A percentile compares a stretch with the other conserved stretches of the same genome.
phyloP scores from a whole-genome alignment of 768 basidiomycete species.

The Mycena pura region DNA sequence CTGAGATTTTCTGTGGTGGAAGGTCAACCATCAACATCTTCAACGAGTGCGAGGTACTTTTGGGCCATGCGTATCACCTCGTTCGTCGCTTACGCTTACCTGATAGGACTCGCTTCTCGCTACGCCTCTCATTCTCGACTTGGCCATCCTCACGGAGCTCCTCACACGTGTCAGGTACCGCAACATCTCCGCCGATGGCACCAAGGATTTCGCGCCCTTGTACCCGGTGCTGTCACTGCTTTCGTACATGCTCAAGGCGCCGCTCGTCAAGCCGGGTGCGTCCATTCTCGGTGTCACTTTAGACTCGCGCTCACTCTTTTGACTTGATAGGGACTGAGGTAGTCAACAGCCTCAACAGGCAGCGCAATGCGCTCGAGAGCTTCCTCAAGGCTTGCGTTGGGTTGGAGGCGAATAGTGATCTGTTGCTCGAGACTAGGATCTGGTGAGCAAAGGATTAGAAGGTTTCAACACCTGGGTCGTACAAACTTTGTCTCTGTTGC shows the following conservation, averaged over 20 bases:
- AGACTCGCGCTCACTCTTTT: neutral
- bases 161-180: conserved; percentile 94
- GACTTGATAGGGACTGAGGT: conserved; percentile 72
- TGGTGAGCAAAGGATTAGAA: conserved; percentile 61
- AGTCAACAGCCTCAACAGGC: conserved; percentile 93
- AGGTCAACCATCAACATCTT: conserved; percentile 95
- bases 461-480: conserved; percentile 27
- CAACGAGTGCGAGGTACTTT: conserved; percentile 91
- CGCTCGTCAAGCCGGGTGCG: conserved; percentile 90
- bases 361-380: conserved; percentile 91
- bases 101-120: conserved; percentile 90
- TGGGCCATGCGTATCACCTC: neutral
- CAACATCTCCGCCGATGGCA: conserved; percentile 45
- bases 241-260: conserved; percentile 97
- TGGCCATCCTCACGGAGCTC: conserved; percentile 92
- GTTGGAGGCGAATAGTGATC: conserved; percentile 80
- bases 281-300: neutral
- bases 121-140: conserved; percentile 93
- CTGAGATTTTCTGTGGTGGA: conserved; percentile 97
- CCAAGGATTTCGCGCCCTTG: conserved; percentile 77
- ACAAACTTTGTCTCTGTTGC: neutral
- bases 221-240: conserved; percentile 93
- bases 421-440: conserved; percentile 85
- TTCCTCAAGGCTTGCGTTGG: conserved; percentile 97
- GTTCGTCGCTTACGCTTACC: conserved; percentile 6